A percentile compares a stretch with the other conserved stretches of the same genome.
These are phyloP conservation scores for Russula emetica DNA, from an alignment of 768 basidiomycete species.

Conservation along the genomic window DNA sequence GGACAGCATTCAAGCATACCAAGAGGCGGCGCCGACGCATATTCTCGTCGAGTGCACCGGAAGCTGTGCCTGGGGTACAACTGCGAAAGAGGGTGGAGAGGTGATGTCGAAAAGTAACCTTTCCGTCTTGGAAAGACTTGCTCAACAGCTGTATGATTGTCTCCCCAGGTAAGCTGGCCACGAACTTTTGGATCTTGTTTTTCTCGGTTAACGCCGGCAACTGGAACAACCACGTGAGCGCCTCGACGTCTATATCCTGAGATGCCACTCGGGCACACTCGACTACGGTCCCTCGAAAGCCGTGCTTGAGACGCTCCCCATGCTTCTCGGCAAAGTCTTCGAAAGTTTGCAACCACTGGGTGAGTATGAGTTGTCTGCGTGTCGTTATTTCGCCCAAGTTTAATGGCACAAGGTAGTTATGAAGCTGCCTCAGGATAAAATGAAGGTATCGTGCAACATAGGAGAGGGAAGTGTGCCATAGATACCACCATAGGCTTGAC, in stretches of 20 bases:
- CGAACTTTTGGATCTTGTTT: slow-evolving; percentile 3
- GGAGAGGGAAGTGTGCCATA: slow-evolving; percentile 1
- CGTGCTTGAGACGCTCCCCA: background rate
- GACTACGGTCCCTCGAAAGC: slow-evolving; percentile 7
- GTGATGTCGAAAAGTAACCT: background rate
- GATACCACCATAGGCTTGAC: slow-evolving; percentile 15
- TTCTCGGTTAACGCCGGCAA: background rate
- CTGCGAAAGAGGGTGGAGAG: slow-evolving; percentile 10
- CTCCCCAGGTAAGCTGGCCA: slow-evolving; percentile 4
- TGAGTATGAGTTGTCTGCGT: background rate
- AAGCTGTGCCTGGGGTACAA: background rate
- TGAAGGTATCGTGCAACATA: background rate
- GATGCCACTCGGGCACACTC: background rate
- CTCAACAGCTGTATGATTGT: slow-evolving; percentile 2
- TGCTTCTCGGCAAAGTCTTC: background rate
- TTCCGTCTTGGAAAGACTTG: background rate
- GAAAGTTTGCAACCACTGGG: background rate
- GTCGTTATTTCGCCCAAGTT: background rate
- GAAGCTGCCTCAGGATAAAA: background rate
- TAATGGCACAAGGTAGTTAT: background rate
- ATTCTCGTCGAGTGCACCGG: slow-evolving; percentile 3
- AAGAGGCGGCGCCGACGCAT: background rate
- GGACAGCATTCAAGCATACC: slow-evolving; percentile 4
- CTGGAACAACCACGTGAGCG: slow-evolving; percentile 2
- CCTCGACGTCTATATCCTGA: background rate